Base-by-base conservation (phyloP, 441 rosid genomes). In the Adansonia gregorii region DNA sequence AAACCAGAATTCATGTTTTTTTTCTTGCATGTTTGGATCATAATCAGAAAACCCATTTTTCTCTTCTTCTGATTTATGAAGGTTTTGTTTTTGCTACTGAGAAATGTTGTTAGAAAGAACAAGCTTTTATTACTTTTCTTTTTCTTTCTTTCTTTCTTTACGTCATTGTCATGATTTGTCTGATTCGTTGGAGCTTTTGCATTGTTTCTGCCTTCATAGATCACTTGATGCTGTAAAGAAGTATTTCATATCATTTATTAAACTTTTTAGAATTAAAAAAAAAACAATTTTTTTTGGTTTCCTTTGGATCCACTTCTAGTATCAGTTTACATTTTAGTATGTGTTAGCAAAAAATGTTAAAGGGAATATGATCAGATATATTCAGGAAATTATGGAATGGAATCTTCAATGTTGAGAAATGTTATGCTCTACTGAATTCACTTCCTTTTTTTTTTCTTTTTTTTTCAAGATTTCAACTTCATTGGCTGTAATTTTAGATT, bases 11-110 rank as follows among this genome's bases (percentile, higher is more conserved):
- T 24, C 56, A 68, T 68, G 63, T 52, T 31, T 67, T 14, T 2
- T 11, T 48, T 65, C 10, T 15, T 41, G 14, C 76, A 58, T 73
- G 56, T 58, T 59, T 48, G 75, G 55, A 19, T 73, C 54, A 19
- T 59, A 39, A 58, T 61, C 9, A 58, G 54, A 20, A 35, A 56
- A 19, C 76, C 51, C 54, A 3, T 58, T 59, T 69, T 72, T 12
- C 3, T 6, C 2, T 7, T 19, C 22, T 39, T 43, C 54, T 58
- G 55, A 10, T 73, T 41, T 35, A 35, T 59, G 31, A 59, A 20
- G 14, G 20, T 58, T 20, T 8, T 3, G 20, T 20, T 55, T 55
- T 17, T 55, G 35, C 58, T 22, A 20, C 63, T 43, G 66, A 22
- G 20, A 72, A 27, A 31, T 72, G 31, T 72, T 72, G n/a, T 2